Evolutionary conservation across 352 stramenopile species (phyloP).

Genomic region (Peronosclerospora sorghi): DNA sequence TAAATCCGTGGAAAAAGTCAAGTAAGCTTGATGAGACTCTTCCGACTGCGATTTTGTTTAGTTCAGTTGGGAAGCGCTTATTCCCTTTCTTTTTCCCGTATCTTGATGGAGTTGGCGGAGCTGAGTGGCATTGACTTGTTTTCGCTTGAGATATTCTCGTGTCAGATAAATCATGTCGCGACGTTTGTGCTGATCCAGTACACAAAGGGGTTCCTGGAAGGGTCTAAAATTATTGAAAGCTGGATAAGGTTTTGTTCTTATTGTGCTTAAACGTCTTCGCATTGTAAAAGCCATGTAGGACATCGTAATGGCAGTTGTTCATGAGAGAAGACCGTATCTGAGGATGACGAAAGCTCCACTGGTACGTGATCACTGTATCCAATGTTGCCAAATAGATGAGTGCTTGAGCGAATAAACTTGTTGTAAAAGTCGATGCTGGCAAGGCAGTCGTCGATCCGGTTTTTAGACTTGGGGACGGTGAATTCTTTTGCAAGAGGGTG

Average conservation of each 20-base stretch:
- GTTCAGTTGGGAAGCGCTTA: too few relatives aligned
- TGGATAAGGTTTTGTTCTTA: background rate
- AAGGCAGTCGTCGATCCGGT: conserved; percentile 5
- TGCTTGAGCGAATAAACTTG: background rate
- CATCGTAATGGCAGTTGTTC: background rate
- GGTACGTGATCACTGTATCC: background rate
- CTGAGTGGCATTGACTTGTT: too few relatives aligned
- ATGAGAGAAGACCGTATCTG: background rate
- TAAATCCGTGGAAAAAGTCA: too few relatives aligned
- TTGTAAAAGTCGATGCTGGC: background rate
- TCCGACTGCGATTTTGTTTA: too few relatives aligned
- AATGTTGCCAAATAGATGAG: background rate
- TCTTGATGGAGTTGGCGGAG: too few relatives aligned
- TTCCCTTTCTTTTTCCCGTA: too few relatives aligned
- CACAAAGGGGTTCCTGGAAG: background rate
- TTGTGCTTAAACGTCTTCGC: background rate
- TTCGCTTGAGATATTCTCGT: too few relatives aligned
- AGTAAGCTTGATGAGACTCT: too few relatives aligned
- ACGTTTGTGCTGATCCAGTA: conserved; percentile 4
- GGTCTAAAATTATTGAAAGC: background rate
- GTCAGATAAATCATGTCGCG: conserved; percentile 28
- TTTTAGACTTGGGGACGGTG: background rate
- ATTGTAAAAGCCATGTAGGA: conserved; percentile 1
- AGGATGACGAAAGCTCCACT: background rate
- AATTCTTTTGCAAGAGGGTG: background rate